Evolutionary conservation across 2,329 filamentous ascomycete genomes (phyloP), one percentile per base, ranked within the genome.

Genomic region (Cercospora janseana): DNA sequence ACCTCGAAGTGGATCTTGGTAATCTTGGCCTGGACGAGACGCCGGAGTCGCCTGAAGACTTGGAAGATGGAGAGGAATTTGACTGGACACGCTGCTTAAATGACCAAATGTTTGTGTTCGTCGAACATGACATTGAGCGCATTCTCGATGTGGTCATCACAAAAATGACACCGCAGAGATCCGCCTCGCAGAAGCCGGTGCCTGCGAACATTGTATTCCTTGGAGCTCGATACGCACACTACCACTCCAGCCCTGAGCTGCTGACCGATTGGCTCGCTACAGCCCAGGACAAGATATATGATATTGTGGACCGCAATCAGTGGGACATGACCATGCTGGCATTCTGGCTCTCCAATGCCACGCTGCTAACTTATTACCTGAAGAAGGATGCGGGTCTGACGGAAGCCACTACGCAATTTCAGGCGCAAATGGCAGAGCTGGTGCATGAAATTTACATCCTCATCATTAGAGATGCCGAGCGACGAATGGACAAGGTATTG

Each of bases 321-420:
- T 97, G 93, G 93, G 93, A 98, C 66, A 98, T 98, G 93, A 98
- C 93, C 0, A 95, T 98, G 59, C 76, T 98, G 28, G 93, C 93
- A 2, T 98, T 98, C 66, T 98, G 93, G 93, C 90, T 96, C 64
- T 97, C 93, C 1, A 98, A 98, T 68, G 90, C 89, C 6, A 98
- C 93, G 0, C 74, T 98, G 29, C 74, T 98, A n/a, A 75, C 97
- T 46, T 92, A 98, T 69, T 98, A 98, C 66, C 76, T 98, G 46
- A 96, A 95, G 68, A 98, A 98, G 70, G 93, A 98, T 62, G 74
- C 80, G 4, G 91, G 89, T 0, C 73, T 97, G 13, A 79, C 91
- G 5, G 80, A 85, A 63, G 85, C 87, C 6, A 97, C 92, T 0
- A 80, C 84, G 1, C 86, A 93, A 59, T 97, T 96, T 60, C 93